Conservation (phyloP, 495 filamentous ascomycete genomes). For the Lineolata rhizophorae region DNA sequence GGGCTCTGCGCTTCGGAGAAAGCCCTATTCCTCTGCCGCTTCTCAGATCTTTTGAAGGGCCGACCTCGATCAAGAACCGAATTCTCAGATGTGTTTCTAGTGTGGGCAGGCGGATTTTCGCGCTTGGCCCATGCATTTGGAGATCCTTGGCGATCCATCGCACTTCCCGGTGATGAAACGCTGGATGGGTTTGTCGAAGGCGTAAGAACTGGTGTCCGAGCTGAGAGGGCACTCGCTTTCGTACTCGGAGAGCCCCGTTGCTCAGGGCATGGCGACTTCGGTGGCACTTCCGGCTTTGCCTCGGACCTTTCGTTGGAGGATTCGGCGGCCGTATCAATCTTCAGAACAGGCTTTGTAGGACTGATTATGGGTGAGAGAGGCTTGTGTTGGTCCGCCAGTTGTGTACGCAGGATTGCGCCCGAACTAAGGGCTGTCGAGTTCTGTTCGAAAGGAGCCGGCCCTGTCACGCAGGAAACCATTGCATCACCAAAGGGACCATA, state of each 20-base stretch:
- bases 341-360: constrained; percentile 8
- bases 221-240: constrained; percentile 5
- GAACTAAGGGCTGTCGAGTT: background rate
- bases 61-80: constrained; percentile 38
- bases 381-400: no score
- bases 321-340: constrained; percentile 16
- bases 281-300: constrained; percentile 24
- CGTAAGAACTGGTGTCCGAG: no score
- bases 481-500: constrained; percentile 13
- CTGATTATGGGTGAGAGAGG: constrained; percentile 13
- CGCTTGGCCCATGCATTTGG: constrained; percentile 3
- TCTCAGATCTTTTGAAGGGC: constrained; percentile 24
- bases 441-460: constrained; percentile 1
- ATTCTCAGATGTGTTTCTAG: constrained; percentile 31
- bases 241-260: constrained; percentile 9
- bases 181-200: no score
- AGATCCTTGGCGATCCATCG: constrained; percentile 5
- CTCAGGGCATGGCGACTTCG: constrained; percentile 18
- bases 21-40: constrained; percentile 10
- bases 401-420: background rate
- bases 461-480: constrained; percentile 11
- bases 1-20: constrained; percentile 16
- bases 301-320: constrained; percentile 21
- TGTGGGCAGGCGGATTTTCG: constrained; percentile 12
- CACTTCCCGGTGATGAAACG: no score